Evolutionary conservation across 805 yeast genomes (phyloP), one percentile per base, ranked within the genome.

Genomic region (Kuraishia hungarica): DNA sequence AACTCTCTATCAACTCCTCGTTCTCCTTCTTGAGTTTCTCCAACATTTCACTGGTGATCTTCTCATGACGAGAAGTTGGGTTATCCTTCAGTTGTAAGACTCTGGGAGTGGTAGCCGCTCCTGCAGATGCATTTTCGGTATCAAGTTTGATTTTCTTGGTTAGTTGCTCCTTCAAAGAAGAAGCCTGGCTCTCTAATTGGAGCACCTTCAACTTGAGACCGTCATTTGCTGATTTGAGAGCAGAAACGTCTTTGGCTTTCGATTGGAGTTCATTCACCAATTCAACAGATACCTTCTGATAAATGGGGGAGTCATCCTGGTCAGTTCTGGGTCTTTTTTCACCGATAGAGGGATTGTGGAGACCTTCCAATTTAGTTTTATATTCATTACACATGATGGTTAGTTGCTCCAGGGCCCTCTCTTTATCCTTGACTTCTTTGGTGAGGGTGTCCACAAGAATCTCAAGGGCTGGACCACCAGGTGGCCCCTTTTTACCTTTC

Each of bases 11-110:
- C 20, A 89, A 67, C 8, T 79, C 83, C 4, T 72, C 67, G 60
- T 89, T 89, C 62, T 89, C 96, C 19, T 67, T 68, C 48, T 76
- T 66, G 24, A 90, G 69, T 0, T 76, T 67, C 6, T 77, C 78
- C 19, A 88, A 65, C 55, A 78, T 72, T 47, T 75, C 72, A 55
- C 72, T 75, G 59, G 84, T 85, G 17, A 84, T 72, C n/a, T 76
- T 66, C 64, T 88, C 92, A 59, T 85, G 86, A 17, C 73, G 73
- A 1, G 76, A 55, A 15, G 84, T 76, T 1, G 96, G 96, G 64
- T 86, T 88, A 35, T 80, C 76, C 51, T 84, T 75, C 55, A 87
- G 67, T 65, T 87, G 87, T 15, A 89, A 66, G 1, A 89, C 75
- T 53, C 83, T 76, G 1, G 76, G 59, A 53, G 72, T 73, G 47